Evolutionary conservation across 2,329 filamentous ascomycete species (phyloP), one percentile per base, ranked within the genome.

Genomic region (Rhynchosporium graminicola): DNA sequence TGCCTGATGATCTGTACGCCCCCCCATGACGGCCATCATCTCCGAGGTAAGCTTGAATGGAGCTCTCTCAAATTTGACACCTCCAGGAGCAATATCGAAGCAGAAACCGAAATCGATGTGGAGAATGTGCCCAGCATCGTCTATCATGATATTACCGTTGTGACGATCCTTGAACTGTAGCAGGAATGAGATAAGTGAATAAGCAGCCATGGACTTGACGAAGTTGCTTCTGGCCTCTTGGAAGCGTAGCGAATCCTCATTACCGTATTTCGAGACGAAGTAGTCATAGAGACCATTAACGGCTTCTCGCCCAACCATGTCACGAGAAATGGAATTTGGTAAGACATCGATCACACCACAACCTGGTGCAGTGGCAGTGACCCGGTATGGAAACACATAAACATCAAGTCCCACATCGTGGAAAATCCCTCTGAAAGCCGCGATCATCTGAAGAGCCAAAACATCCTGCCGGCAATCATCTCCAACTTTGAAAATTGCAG

Each of bases 51-150:
- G 86, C 79, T 99, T 99, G 83, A 99, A 99, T 0, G 95, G 95
- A 0, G 95, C 95, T 29, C 95, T 89, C 80, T 99, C 95, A 74
- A 99, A 99, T 70, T 93, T 94, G 73, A 99, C 92, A 64, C 96
- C 95, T 54, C 95, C 95, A 0, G 95, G 95, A 1, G 93, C 95
- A 70, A 99, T 98, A 74, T 99, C 96, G 78, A 99, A 99, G 79
- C 94, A 98, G 83, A 99, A 99, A 9, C 95, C 95, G 73, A 99
- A 99, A 76, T 99, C 95, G 70, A 99, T 98, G 79, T 99, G 95
- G 59, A 99, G 85, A 72, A 99, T 97, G 77, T 99, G 95, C 3
- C 96, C 95, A 0, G 90, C 91, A 72, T 97, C 94, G 75, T 99
- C 94, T 67, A 99, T 88, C 96, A 99, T 99, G 80, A 99, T 99